These are phyloP conservation scores for Thymus quinquecostatus DNA, from an alignment of 257 asterid species.

Conservation along the genomic window DNA sequence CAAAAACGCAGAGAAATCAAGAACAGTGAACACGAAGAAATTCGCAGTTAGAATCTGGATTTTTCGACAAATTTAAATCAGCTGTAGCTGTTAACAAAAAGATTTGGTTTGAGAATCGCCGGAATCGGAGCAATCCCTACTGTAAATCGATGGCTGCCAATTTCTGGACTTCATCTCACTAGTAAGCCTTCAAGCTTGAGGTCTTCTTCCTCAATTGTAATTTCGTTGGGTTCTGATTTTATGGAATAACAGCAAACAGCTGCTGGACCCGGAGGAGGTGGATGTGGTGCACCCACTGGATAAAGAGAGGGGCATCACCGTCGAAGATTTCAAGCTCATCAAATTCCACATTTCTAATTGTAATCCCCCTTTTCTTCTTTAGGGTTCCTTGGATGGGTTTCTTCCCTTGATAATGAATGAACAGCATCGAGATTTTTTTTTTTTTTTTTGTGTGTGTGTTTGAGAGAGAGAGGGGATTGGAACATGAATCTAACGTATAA, in stretches of 20 bases:
- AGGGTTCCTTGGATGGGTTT: neutral
- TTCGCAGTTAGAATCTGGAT: no score
- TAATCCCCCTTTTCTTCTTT: conserved; percentile 29
- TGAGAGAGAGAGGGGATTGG: no score
- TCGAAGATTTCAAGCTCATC: conserved; percentile 91
- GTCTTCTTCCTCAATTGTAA: neutral
- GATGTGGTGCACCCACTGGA: conserved; percentile 76
- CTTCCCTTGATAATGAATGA: conserved; percentile 10
- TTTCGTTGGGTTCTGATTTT: neutral
- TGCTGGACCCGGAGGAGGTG: conserved; percentile 79
- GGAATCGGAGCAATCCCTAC: neutral
- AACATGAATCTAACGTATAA: no score
- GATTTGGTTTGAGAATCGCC: neutral
- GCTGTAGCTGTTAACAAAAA: neutral
- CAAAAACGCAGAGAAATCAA: no score
- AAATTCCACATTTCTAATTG: conserved; percentile 84
- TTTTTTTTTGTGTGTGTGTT: neutral
- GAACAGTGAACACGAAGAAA: no score
- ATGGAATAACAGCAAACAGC: conserved; percentile 61
- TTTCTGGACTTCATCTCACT: conserved; percentile 96
- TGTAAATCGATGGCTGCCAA: conserved; percentile 74
- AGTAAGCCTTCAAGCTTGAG: conserved; percentile 43
- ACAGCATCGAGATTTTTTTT: neutral
- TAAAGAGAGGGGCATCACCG: conserved; percentile 79
- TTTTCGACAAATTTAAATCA: no score